Evolutionary conservation across 345 rosid species (phyloP), one percentile per base, ranked within the genome.

Genomic region (Populus deltoides): DNA sequence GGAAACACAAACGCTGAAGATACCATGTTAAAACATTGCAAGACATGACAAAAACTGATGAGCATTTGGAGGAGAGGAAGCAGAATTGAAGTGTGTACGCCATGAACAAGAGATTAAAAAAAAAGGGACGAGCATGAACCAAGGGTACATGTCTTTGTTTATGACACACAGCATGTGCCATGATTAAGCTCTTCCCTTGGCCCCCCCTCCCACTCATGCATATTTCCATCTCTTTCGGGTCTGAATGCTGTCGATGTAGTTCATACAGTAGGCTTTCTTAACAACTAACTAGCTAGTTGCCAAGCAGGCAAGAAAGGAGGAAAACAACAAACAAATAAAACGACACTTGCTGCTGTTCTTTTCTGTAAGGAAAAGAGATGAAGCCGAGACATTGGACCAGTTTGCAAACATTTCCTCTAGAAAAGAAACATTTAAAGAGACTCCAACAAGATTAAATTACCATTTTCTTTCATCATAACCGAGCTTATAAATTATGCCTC

Each of bases 91-190:
- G 61, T 4, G 10, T 17, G 6, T 29, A 59, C 53, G 25, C 12
- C 74, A 68, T 17, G 65, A 77, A 41, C 74, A 59, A 20, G 53
- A 71, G 49, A 63, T 33, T 31, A 36, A 1, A 18, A 16, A 45
- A 17, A 6, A 3, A 8, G 25, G 71, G 71, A 55, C 72, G 17
- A 57, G n/a, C 67, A 55, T 17, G 65, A 55, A 43, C 31, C 22
- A 65, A 71, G 72, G 33, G 38, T 38, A 12, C 49, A 10, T 27
- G 72, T 53, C 76, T 72, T 72, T 53, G 22, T 53, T 47, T 55
- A 6, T 72, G 81, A 35, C 81, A 66, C 81, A 49, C 77, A 17
- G 35, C 76, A 78, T 66, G 72, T 72, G 77, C 66, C 17, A 63
- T 35, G 17, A 47, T 31, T 2, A 51, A 15, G 41, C n/a, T n/a